Evolutionary conservation across 2,329 filamentous ascomycete species (phyloP).

Genomic region (Epichloe sp.): DNA sequence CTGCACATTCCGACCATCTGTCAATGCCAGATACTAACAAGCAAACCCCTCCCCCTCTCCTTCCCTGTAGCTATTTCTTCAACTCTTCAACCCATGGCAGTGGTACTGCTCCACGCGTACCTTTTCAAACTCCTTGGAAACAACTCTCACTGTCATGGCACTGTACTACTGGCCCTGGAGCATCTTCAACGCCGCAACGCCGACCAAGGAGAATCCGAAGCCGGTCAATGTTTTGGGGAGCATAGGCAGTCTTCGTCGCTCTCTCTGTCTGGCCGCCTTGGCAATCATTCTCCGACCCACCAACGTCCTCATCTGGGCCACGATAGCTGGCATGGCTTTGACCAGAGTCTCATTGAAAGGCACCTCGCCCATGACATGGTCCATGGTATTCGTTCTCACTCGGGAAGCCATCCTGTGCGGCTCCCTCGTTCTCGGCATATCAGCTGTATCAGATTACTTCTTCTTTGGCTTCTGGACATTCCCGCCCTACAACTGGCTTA

Average conservation of each 20-base stretch:
- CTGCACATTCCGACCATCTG: background rate
- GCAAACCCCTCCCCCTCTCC: background rate
- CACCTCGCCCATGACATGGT: constrained; percentile 27
- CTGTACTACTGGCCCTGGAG: constrained; percentile 82
- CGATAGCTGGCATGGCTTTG: constrained; percentile 39
- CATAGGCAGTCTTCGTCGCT: constrained; percentile 31
- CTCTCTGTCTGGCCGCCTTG: constrained; percentile 62
- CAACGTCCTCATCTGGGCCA: constrained; percentile 74
- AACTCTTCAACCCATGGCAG: constrained; percentile 55
- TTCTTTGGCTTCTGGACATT: constrained; percentile 85
- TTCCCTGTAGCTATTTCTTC: constrained; percentile 21
- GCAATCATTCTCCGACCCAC: constrained; percentile 84
- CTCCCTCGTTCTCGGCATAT: constrained; percentile 46
- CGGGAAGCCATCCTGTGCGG: constrained; percentile 54
- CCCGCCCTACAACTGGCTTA: constrained; percentile 72
- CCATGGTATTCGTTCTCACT: constrained; percentile 38
- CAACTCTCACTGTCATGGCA: constrained; percentile 69
- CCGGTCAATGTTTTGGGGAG: constrained; percentile 14
- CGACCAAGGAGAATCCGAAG: constrained; percentile 27
- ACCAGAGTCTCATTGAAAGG: constrained; percentile 23
- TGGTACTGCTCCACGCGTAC: constrained; percentile 92
- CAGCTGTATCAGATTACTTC: constrained; percentile 54
- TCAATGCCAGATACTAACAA: background rate
- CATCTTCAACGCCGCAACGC: constrained; percentile 34
- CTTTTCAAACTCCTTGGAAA: constrained; percentile 88